Conservation (phyloP, 1,139 yeast genomes). For the Scheffersomyces lignicola region DNA sequence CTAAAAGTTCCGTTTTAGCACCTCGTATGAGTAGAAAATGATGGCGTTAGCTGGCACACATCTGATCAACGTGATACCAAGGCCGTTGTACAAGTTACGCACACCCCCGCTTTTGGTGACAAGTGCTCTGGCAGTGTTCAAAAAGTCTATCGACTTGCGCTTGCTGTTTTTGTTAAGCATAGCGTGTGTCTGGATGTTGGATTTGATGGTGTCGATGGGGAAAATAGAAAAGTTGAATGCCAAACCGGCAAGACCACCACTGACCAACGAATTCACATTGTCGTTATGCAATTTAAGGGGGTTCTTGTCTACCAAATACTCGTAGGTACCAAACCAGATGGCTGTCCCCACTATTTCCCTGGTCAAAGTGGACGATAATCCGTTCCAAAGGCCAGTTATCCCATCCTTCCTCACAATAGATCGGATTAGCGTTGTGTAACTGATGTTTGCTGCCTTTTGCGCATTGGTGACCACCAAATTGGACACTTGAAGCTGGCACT, state of each 20-base stretch:
- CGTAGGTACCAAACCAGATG: slow-evolving; percentile 92
- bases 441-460: slow-evolving; percentile 4
- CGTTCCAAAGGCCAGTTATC: slow-evolving; percentile 66
- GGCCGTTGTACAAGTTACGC: slow-evolving; percentile 74
- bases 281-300: slow-evolving; percentile 37
- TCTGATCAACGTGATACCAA: slow-evolving; percentile 77
- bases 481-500: slow-evolving; percentile 86
- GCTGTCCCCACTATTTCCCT: slow-evolving; percentile 91
- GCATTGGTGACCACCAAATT: slow-evolving; percentile 25
- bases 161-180: slow-evolving; percentile 18
- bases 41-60: slow-evolving; percentile 91
- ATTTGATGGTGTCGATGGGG: slow-evolving; percentile 90
- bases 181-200: slow-evolving; percentile 75
- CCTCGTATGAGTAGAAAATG: slow-evolving; percentile 78
- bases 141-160: slow-evolving; percentile 22
- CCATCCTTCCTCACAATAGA: slow-evolving; percentile 55
- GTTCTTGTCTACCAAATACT: slow-evolving; percentile 41
- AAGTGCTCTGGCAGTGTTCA: slow-evolving; percentile 30
- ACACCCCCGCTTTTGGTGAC: slow-evolving; percentile 53
- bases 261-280: slow-evolving; percentile 56
- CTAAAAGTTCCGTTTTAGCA: slow-evolving; percentile 46
- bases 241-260: slow-evolving; percentile 89
- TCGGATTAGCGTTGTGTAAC: slow-evolving; percentile 35
- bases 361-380: slow-evolving; percentile 78
- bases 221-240: slow-evolving; percentile 76